Base-by-base conservation (phyloP, 345 rosid species). In the Acer negundo region DNA sequence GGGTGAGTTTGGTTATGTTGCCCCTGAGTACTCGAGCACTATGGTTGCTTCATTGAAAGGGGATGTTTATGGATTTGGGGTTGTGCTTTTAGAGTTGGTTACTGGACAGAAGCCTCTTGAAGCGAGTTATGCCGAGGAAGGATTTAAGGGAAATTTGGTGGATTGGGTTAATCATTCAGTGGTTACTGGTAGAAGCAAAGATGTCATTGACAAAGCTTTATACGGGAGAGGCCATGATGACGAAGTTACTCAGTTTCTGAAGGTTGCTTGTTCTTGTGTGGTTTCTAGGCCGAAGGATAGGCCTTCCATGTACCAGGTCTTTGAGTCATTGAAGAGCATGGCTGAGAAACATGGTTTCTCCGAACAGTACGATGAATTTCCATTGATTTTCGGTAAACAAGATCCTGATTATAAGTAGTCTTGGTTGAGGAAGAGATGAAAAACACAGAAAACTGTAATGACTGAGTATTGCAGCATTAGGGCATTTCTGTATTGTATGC, bases 11-110 rank as follows among this genome's bases (percentile, higher is more conserved):
- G 88, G 90, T 24, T 87, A 87, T 47, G 72, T 85, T 22, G 84
- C 88, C 20, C 90, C 91, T 0, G 91, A 90, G 79, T 88, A 85
- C 77, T 68, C 83, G 1, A 82, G 88, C 80, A 85, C 86, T 0
- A 84, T 84, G 86, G 84, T 87, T 58, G 83, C 88, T 4, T 82
- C 90, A 4, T 72, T 84, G 58, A 88, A 83, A 77, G 92, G 91
- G 63, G 94, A 90, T 72, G 90, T 88, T 55, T 90, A 86, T 65
- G 85, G 78, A 19, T 88, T 90, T 62, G 93, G 93, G 11, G 78
- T 88, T 65, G 91, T 90, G 68, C 91, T 90, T 75, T 79, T 87
- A 19, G 88, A 85, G 70, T 73, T 87, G 59, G 85, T 85, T 12
- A 83, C 90, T 0, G 89, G 89, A 31, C 85, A 85, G 79, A 88